phyloP scores from a whole-genome alignment of 768 basidiomycete species.

The Leccinellum rugosiceps region DNA sequence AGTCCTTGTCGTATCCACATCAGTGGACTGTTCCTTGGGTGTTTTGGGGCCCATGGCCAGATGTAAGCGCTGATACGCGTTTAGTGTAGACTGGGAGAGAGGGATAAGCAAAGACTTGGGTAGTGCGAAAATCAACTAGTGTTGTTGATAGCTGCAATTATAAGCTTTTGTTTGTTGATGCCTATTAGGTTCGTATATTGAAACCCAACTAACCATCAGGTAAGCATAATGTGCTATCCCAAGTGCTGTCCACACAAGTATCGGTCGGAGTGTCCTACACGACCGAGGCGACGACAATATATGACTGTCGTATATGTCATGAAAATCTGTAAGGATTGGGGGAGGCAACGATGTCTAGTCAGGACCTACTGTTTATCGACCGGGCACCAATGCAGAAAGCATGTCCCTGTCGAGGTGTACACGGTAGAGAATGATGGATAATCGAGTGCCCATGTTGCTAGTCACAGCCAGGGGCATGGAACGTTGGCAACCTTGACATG shows the following conservation, averaged over 20 bases:
- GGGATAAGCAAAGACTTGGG: conserved; percentile 38
- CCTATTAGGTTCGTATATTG: conserved; percentile 35
- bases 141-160: conserved; percentile 38
- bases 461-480: neutral
- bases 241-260: conserved; percentile 17
- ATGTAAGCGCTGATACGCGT: conserved; percentile 24
- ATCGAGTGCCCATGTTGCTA: neutral
- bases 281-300: conserved; percentile 3
- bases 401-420: neutral
- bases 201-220: conserved; percentile 37
- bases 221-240: conserved; percentile 26
- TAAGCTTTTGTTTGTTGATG: conserved; percentile 40
- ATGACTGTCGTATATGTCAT: conserved; percentile 9
- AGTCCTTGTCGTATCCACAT: conserved; percentile 27
- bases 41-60: conserved; percentile 25
- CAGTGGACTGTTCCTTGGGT: conserved; percentile 23
- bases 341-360: neutral
- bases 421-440: neutral
- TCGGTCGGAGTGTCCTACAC: conserved; percentile 11
- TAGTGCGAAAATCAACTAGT: conserved; percentile 38
- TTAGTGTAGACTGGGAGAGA: conserved; percentile 19
- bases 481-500: conserved; percentile 2
- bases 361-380: conserved; percentile 1
- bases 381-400: neutral
- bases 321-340: neutral